Conservation (phyloP, 2,329 filamentous ascomycete genomes). For the Eutypa lata region DNA sequence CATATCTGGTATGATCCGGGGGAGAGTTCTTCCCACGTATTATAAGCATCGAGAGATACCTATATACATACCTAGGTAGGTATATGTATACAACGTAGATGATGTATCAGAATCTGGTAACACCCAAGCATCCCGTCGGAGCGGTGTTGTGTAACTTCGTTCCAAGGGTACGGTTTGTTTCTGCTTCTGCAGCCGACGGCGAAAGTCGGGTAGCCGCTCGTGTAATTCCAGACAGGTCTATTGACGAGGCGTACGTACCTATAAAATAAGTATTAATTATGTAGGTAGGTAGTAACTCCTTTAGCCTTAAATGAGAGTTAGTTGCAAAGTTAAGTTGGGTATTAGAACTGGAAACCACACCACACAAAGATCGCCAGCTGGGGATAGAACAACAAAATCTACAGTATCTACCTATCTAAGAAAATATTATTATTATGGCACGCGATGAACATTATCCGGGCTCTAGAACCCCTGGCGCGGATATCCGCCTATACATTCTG, state of each 20-base stretch:
- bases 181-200: background rate
- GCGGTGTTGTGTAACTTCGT: background rate
- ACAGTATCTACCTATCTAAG: too few relatives aligned
- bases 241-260: background rate
- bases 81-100: background rate
- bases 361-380: too few relatives aligned
- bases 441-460: too few relatives aligned
- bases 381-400: too few relatives aligned
- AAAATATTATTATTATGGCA: too few relatives aligned
- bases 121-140: background rate
- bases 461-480: too few relatives aligned
- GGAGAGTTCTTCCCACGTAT: too few relatives aligned
- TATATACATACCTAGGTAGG: background rate
- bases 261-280: background rate
- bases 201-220: background rate
- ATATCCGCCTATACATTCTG: too few relatives aligned
- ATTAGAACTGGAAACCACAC: too few relatives aligned
- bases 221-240: background rate
- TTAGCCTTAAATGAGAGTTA: background rate
- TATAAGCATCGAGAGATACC: too few relatives aligned
- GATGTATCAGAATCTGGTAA: background rate
- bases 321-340: background rate
- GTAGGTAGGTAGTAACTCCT: background rate
- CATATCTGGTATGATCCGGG: too few relatives aligned
- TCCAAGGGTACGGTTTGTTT: background rate